These are phyloP conservation scores for Penicillium turbatum DNA, from an alignment of 495 filamentous ascomycete species.

Conservation along the genomic window DNA sequence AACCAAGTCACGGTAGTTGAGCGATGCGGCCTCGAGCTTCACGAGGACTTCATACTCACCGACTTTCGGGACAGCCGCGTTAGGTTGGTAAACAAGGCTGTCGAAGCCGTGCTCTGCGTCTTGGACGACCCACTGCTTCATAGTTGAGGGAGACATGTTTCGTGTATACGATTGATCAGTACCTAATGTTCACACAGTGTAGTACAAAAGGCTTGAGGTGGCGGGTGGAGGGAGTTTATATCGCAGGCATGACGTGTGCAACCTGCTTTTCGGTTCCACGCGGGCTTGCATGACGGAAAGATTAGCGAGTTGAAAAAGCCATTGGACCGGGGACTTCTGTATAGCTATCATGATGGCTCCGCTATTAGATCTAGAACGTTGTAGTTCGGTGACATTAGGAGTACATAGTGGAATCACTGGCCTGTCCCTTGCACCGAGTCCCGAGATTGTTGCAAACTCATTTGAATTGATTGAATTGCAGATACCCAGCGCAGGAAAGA, in stretches of 20 bases:
- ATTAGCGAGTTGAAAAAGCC: constrained; percentile 12
- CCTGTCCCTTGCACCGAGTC: too few species aligned
- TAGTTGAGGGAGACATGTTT: constrained; percentile 48
- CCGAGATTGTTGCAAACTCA: too few species aligned
- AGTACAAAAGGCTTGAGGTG: neutral
- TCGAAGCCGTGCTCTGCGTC: constrained; percentile 56
- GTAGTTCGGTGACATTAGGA: too few species aligned
- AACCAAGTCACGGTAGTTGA: constrained; percentile 81
- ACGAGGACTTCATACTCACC: constrained; percentile 74
- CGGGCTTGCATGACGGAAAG: constrained; percentile 16
- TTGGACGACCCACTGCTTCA: constrained; percentile 62
- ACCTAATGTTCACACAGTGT: neutral
- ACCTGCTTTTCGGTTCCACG: constrained; percentile 10
- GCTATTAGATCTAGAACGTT: too few species aligned
- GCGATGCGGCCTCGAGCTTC: constrained; percentile 66
- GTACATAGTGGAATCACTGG: too few species aligned
- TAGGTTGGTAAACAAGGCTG: constrained; percentile 53
- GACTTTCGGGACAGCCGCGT: constrained; percentile 52
- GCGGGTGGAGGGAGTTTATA: constrained; percentile 1
- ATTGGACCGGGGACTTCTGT: too few species aligned
- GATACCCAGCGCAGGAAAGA: too few species aligned
- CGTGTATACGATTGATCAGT: neutral
- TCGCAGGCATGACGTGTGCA: constrained; percentile 18
- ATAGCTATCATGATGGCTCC: too few species aligned
- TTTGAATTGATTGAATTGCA: too few species aligned